phyloP scores from a whole-genome alignment of 805 yeast genomes.

The Priceomyces medius region DNA sequence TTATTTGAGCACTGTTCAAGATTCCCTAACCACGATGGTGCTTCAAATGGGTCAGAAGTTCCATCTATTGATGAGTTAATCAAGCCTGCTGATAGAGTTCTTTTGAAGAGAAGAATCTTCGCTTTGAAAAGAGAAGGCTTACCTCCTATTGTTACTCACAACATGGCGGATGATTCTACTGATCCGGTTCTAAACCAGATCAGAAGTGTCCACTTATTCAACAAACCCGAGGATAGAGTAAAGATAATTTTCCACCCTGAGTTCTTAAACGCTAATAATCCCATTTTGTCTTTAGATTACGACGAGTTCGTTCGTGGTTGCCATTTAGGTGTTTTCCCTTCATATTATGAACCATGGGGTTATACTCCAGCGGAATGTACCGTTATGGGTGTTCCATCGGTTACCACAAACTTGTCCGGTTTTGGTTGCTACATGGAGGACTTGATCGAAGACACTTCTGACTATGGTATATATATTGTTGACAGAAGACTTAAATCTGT shows the following conservation, averaged over 20 bases:
- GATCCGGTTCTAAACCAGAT: conserved; percentile 93
- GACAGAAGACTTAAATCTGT: conserved; percentile 91
- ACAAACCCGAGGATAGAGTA: conserved; percentile 85
- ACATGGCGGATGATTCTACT: conserved; percentile 86
- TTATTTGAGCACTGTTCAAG: conserved; percentile 88
- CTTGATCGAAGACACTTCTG: conserved; percentile 87
- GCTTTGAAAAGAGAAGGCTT: conserved; percentile 86
- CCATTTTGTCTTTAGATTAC: conserved; percentile 87
- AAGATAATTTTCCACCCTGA: conserved; percentile 98
- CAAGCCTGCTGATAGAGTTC: conserved; percentile 82
- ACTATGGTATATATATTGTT: conserved; percentile 95
- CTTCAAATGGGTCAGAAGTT: conserved; percentile 54
- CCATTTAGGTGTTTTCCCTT: conserved; percentile 97
- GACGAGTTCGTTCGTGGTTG: conserved; percentile 98
- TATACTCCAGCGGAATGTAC: conserved; percentile 99
- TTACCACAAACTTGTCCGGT: conserved; percentile 93
- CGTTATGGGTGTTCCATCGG: conserved; percentile 98
- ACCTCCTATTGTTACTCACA: conserved; percentile 96
- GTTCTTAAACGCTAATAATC: conserved; percentile 90
- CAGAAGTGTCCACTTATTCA: conserved; percentile 87
- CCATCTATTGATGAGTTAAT: conserved; percentile 82
- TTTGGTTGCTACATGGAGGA: conserved; percentile 99
- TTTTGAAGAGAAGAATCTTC: conserved; percentile 86
- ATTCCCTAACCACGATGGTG: conserved; percentile 44
- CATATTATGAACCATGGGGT: conserved; percentile 99